Base-by-base conservation (phyloP, 495 filamentous ascomycete genomes). In the Staphylotrichum tortipilum region DNA sequence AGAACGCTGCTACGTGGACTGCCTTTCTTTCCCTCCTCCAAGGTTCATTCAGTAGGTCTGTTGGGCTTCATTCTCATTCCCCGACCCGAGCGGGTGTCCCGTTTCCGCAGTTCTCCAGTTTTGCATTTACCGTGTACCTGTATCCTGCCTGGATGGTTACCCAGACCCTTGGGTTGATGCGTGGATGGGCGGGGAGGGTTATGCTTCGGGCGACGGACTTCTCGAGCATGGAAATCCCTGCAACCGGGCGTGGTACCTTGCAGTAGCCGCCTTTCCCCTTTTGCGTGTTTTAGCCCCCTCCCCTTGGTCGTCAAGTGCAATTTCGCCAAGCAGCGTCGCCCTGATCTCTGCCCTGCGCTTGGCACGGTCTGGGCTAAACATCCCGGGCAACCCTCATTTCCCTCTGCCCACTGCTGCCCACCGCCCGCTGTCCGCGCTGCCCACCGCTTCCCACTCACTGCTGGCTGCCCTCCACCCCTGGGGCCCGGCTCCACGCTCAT, bases 381-480 rank as follows among this genome's bases (percentile, higher is more conserved):
- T 53, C 59, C 61, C 47, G 51, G 52, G 47, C 61, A 42, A 49
- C 44, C 55, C 60, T 68, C 60, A 62, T 69, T 68, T 56, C 62
- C 47, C 49, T 61, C 63, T n/a, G n/a, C n/a, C n/a, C n/a, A n/a
- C n/a, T n/a, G n/a, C n/a, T n/a, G n/a, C n/a, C n/a, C n/a, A n/a
- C n/a, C n/a, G n/a, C n/a, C n/a, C n/a, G n/a, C n/a, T n/a, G n/a
- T n/a, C n/a, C n/a, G n/a, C n/a, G n/a, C n/a, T n/a, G n/a, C n/a
- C n/a, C n/a, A n/a, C n/a, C n/a, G n/a, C n/a, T n/a, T n/a, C n/a
- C n/a, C n/a, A n/a, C n/a, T n/a, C n/a, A n/a, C n/a, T n/a, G n/a
- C n/a, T n/a, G n/a, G n/a, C n/a, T n/a, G n/a, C n/a, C 52, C 52
- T 41, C 24, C 21, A 35, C 37, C 44, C 42, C 50, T 29, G 24